Evolutionary conservation across 2,329 filamentous ascomycete genomes (phyloP).

Genomic region (Penicillium digitatum): DNA sequence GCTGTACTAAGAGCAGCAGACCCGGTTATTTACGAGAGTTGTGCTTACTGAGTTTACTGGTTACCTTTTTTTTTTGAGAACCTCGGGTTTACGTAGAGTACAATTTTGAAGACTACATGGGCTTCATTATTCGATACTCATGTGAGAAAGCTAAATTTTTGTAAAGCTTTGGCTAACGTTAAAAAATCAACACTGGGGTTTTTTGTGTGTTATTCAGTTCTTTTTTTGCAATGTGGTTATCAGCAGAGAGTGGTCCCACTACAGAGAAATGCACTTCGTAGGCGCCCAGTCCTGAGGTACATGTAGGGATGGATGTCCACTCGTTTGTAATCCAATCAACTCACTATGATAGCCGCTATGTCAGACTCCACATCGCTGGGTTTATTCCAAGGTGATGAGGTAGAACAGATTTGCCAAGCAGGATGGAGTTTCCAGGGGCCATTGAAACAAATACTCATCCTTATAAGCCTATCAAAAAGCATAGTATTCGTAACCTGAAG

Average conservation of each 20-base stretch:
- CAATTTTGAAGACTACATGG: neutral
- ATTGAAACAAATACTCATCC: neutral
- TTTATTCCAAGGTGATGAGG: neutral
- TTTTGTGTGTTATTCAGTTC: neutral
- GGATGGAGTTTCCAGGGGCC: neutral
- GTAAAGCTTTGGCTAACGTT: too few species aligned
- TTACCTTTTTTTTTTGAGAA: slow-evolving; percentile 1
- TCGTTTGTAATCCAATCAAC: neutral
- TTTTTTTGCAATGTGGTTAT: neutral
- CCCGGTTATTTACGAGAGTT: neutral
- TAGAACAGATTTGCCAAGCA: neutral
- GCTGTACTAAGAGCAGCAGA: neutral
- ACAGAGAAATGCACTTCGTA: neutral
- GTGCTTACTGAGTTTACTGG: neutral
- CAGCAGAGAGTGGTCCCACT: too few species aligned
- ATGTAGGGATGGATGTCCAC: neutral
- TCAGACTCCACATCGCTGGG: neutral
- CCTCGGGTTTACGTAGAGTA: neutral
- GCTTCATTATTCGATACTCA: neutral
- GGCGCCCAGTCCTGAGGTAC: neutral
- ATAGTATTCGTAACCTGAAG: neutral
- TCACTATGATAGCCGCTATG: neutral
- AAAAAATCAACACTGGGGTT: neutral
- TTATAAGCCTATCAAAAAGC: neutral
- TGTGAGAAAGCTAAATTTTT: too few species aligned